Evolutionary conservation across 2,329 filamentous ascomycete species (phyloP).

Genomic region (Alternaria arborescens): DNA sequence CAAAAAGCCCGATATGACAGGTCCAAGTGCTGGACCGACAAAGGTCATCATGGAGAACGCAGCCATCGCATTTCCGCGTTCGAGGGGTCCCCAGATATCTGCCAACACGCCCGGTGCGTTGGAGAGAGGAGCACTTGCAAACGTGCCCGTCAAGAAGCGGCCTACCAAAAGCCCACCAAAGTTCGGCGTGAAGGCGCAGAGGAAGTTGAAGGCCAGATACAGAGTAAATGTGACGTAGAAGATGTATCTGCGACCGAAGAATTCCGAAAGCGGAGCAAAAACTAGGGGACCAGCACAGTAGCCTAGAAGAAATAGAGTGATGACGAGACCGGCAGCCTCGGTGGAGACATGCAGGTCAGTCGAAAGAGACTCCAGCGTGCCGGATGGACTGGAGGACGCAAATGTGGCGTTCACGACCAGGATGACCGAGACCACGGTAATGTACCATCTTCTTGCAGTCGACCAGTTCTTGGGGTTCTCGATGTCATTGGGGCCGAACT

Average conservation of each 20-base stretch:
- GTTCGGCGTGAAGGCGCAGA: neutral
- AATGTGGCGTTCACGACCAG: neutral
- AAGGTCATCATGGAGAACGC: neutral
- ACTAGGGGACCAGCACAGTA: neutral
- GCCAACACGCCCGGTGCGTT: neutral
- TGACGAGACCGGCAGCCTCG: neutral
- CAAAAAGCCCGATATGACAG: too few species aligned
- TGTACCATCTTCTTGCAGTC: conserved; percentile 2
- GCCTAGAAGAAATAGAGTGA: neutral
- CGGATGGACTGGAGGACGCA: neutral
- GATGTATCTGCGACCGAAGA: neutral
- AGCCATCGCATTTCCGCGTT: neutral
- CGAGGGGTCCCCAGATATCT: neutral
- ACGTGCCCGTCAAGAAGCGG: neutral
- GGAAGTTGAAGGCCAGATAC: neutral
- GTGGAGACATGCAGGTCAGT: neutral
- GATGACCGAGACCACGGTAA: conserved; percentile 2
- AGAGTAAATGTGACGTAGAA: neutral
- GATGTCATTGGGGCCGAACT: neutral
- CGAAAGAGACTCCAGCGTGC: neutral
- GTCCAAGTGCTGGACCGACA: too few species aligned
- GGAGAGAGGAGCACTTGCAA: neutral
- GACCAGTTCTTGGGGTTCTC: neutral
- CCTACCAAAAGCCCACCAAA: conserved; percentile 1
- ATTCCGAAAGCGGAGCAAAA: neutral